Conservation (phyloP, 2,329 filamentous ascomycete species). For the Xylariaceae sp. region DNA sequence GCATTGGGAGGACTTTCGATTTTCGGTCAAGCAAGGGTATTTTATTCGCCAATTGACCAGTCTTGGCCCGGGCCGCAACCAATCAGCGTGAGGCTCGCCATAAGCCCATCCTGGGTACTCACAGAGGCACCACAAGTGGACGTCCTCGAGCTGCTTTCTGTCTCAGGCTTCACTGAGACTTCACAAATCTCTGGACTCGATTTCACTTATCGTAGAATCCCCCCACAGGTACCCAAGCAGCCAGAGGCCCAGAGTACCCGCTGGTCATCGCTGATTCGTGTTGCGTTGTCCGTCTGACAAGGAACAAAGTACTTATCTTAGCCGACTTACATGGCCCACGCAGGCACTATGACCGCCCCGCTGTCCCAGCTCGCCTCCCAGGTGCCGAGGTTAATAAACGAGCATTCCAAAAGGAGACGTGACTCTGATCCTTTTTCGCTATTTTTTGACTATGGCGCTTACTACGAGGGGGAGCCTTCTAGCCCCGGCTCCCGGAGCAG, state of each 20-base stretch:
- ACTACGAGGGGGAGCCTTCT: slow-evolving; percentile 26
- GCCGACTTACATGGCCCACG: slow-evolving; percentile 33
- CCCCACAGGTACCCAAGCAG: slow-evolving; percentile 31
- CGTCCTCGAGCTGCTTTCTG: slow-evolving; percentile 30
- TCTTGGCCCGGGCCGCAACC: slow-evolving; percentile 23
- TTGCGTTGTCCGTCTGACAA: slow-evolving; percentile 32
- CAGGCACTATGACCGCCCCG: slow-evolving; percentile 29
- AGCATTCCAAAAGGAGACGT: slow-evolving; percentile 27
- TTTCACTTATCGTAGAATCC: slow-evolving; percentile 32
- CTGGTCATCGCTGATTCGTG: slow-evolving; percentile 32
- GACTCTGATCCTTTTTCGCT: slow-evolving; percentile 23
- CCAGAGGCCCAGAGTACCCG: slow-evolving; percentile 29
- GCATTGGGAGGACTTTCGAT: slow-evolving; percentile 23
- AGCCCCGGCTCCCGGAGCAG: slow-evolving; percentile 30
- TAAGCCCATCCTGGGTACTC: slow-evolving; percentile 28
- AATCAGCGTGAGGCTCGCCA: slow-evolving; percentile 26
- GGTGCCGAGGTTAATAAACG: slow-evolving; percentile 30
- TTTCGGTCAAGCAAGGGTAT: slow-evolving; percentile 29
- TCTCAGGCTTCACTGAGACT: slow-evolving; percentile 32
- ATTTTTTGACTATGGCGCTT: slow-evolving; percentile 30
- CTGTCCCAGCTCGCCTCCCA: slow-evolving; percentile 30
- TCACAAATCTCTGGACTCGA: slow-evolving; percentile 30
- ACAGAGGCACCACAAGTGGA: slow-evolving; percentile 28
- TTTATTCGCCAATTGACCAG: slow-evolving; percentile 28
- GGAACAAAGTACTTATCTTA: slow-evolving; percentile 29